Base-by-base conservation (phyloP, 2,329 filamentous ascomycete genomes). In the Trichoderma simmonsii region DNA sequence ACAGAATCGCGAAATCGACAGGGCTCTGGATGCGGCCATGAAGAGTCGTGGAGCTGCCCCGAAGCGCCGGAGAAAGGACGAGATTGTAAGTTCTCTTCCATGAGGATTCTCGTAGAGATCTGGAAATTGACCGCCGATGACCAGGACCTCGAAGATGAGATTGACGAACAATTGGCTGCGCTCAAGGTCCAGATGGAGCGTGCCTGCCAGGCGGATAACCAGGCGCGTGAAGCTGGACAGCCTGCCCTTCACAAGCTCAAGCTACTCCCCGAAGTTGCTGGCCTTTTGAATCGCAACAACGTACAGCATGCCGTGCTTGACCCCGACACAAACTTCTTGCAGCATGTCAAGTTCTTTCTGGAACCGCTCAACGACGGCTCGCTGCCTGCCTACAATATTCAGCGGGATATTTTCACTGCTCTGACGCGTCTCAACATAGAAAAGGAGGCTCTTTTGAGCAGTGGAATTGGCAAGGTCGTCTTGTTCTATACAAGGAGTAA, bases 401-500 rank as follows among this genome's bases (percentile, higher is more conserved):
- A 99, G 84, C 93, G 95, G 73, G 95, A 98, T 80, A 89, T 99
- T 57, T 96, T 99, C 80, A 89, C 89, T 30, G 92, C 93, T 28
- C 86, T 99, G 48, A 88, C 88, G 21, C 91, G 90, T 77, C 87
- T 98, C 6, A 94, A 94, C 6, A 94, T 98, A 75, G 93, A 94
- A 79, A 98, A 98, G 80, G 96, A 98, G 77, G 89, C 92, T 2
- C 87, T 99, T 15, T 87, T 97, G 26, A 95, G 94, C 75, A 97
- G 93, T 77, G 95, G 95, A 24, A 96, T 99, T 75, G 96, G 96
- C 79, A 98, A 98, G 81, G 94, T 99, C 62, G 92, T 98, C 67
- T 89, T 97, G 74, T 99, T 98, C 84, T 99, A 99, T 83, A 98
- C 95, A 65, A 95, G 95, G 83, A 97, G 93, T 85, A 97, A 95